Evolutionary conservation across 2,329 filamentous ascomycete genomes (phyloP).

Genomic region (Annulohypoxylon truncatum): DNA sequence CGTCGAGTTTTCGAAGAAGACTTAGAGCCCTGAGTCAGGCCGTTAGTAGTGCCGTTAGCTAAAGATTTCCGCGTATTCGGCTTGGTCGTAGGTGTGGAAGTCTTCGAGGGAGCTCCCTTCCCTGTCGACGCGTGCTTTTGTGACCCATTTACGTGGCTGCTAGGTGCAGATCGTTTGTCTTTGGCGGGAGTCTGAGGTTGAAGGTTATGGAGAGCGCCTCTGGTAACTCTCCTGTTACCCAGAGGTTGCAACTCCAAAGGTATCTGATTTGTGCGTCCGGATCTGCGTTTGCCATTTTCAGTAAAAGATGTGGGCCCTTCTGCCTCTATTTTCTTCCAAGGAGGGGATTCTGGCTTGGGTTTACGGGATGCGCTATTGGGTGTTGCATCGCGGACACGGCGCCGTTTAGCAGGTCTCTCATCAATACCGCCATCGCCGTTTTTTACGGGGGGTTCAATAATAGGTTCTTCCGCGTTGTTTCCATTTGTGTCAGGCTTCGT

Average conservation of each 20-base stretch:
- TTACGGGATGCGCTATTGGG: slow-evolving; percentile 52
- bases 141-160: slow-evolving; percentile 47
- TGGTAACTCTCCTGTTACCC: slow-evolving; percentile 63
- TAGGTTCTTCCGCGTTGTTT: slow-evolving; percentile 21
- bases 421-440: slow-evolving; percentile 51
- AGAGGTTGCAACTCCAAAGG: slow-evolving; percentile 64
- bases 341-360: slow-evolving; percentile 76
- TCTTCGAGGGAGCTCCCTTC: slow-evolving; percentile 46
- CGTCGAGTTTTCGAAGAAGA: slow-evolving; percentile 50
- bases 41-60: slow-evolving; percentile 20
- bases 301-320: slow-evolving; percentile 90
- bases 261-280: slow-evolving; percentile 70
- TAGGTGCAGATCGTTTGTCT: slow-evolving; percentile 46
- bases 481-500: slow-evolving; percentile 36
- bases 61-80: slow-evolving; percentile 42
- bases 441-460: slow-evolving; percentile 45
- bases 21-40: slow-evolving; percentile 29
- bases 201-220: slow-evolving; percentile 56
- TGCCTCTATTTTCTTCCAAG: slow-evolving; percentile 88
- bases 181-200: slow-evolving; percentile 52
- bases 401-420: slow-evolving; percentile 72
- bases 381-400: slow-evolving; percentile 65
- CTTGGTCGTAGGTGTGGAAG: slow-evolving; percentile 40
- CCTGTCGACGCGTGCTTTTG: slow-evolving; percentile 49
- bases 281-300: slow-evolving; percentile 76